These are phyloP conservation scores for Sequoia sempervirens DNA, from an alignment of 75 land plant species.

Conservation along the genomic window DNA sequence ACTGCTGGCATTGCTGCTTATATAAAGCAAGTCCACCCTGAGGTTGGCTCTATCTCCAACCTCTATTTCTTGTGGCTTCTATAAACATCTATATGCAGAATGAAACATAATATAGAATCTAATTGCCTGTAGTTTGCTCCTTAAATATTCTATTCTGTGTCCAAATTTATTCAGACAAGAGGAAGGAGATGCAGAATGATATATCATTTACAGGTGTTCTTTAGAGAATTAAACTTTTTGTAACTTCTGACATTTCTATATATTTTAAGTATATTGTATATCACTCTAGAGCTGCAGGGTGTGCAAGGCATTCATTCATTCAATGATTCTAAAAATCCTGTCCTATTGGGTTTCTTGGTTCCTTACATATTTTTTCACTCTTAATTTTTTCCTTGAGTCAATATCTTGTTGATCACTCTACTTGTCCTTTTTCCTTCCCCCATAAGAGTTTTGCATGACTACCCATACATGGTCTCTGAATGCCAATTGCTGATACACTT, in stretches of 20 bases:
- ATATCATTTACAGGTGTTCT: not conserved
- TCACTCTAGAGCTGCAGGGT: not conserved
- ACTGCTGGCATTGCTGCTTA: slow-evolving; percentile 85
- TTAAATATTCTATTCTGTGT: not conserved
- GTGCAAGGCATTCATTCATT: not conserved
- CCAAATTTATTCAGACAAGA: not conserved
- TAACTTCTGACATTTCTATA: not conserved
- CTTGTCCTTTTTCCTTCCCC: not conserved
- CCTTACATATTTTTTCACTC: not conserved
- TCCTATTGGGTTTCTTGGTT: not conserved
- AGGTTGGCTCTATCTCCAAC: slow-evolving; percentile 23
- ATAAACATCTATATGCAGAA: not conserved
- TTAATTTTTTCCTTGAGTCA: not conserved
- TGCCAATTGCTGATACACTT: not conserved
- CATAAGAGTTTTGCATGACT: not conserved
- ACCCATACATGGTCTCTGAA: not conserved
- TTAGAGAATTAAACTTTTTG: not conserved
- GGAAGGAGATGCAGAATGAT: not conserved
- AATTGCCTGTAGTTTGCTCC: not conserved
- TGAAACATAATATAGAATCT: not conserved
- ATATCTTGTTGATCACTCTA: not conserved
- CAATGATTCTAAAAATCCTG: not conserved
- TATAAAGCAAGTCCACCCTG: slow-evolving; percentile 57
- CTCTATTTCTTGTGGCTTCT: not conserved
- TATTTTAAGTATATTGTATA: not conserved